These are phyloP conservation scores for Sporormia fimetaria DNA, from an alignment of 495 filamentous ascomycete genomes.

Conservation along the genomic window DNA sequence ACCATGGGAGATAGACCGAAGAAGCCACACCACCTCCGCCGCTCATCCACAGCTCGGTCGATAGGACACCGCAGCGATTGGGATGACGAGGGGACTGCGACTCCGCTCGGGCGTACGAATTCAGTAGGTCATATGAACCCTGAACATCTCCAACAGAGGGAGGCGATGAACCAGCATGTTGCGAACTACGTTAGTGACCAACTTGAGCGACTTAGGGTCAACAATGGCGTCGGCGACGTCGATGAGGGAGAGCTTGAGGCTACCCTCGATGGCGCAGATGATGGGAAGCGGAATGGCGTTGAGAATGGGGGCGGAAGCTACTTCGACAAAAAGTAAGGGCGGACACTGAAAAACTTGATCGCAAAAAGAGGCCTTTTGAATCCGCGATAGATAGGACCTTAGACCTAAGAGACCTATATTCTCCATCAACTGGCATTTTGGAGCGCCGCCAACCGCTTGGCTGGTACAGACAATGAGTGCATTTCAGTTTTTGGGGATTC, in stretches of 20 bases:
- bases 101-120: constrained; percentile 21
- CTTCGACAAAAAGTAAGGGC: constrained; percentile 5
- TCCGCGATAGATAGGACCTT: no score
- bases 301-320: constrained; percentile 7
- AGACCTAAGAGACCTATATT: no score
- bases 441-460: no score
- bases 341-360: no score
- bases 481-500: no score
- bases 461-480: no score
- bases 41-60: constrained; percentile 75
- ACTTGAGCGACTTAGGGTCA: constrained; percentile 27
- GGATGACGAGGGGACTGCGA: constrained; percentile 34
- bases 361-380: no score
- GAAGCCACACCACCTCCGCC: constrained; percentile 48
- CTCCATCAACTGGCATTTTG: no score
- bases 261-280: constrained; percentile 24
- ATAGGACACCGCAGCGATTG: constrained; percentile 81
- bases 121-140: constrained; percentile 27
- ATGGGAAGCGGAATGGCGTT: constrained; percentile 11
- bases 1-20: constrained; percentile 36
- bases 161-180: constrained; percentile 31
- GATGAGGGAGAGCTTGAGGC: constrained; percentile 31
- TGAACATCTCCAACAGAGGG: constrained; percentile 27
- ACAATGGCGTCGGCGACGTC: constrained; percentile 14
- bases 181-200: constrained; percentile 33